These are phyloP conservation scores for Leccinum boreale DNA, from an alignment of 768 basidiomycete genomes.

Conservation along the genomic window DNA sequence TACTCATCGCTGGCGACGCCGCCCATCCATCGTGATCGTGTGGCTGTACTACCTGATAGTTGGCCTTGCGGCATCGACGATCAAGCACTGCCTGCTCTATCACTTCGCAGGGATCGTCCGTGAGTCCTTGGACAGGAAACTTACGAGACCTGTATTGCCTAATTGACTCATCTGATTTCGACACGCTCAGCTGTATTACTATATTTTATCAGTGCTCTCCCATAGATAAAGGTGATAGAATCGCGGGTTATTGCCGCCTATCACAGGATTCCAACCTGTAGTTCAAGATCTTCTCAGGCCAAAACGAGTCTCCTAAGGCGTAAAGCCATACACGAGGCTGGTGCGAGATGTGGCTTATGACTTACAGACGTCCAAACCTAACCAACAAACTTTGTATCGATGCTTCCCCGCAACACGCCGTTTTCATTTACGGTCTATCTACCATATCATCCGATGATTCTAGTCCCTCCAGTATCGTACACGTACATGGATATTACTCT, in stretches of 20 bases:
- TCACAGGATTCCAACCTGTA: not conserved
- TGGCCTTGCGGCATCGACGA: constrained; percentile 14
- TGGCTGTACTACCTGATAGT: not conserved
- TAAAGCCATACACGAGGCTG: constrained; percentile 20
- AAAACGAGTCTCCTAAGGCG: constrained; percentile 10
- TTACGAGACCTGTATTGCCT: constrained; percentile 13
- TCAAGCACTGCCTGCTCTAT: constrained; percentile 7
- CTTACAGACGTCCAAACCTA: constrained; percentile 11
- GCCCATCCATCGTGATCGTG: not conserved
- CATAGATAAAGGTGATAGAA: constrained; percentile 20
- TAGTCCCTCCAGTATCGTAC: constrained; percentile 9
- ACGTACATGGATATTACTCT: constrained; percentile 12
- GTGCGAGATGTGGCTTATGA: constrained; percentile 4
- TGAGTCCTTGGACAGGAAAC: not conserved
- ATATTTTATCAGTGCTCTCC: constrained; percentile 11
- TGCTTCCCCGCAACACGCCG: constrained; percentile 28
- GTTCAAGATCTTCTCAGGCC: not conserved
- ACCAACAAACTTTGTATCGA: constrained; percentile 13
- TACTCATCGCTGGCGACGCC: not conserved
- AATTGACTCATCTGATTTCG: not conserved
- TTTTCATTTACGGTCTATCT: constrained; percentile 22
- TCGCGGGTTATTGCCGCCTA: constrained; percentile 6
- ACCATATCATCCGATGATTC: constrained; percentile 6
- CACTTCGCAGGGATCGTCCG: constrained; percentile 8
- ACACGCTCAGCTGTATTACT: not conserved